Percentiles rank a stretch among this genome's conserved stretches.
phyloP scores from a whole-genome alignment of 257 asterid genomes.

The Rhazya stricta region DNA sequence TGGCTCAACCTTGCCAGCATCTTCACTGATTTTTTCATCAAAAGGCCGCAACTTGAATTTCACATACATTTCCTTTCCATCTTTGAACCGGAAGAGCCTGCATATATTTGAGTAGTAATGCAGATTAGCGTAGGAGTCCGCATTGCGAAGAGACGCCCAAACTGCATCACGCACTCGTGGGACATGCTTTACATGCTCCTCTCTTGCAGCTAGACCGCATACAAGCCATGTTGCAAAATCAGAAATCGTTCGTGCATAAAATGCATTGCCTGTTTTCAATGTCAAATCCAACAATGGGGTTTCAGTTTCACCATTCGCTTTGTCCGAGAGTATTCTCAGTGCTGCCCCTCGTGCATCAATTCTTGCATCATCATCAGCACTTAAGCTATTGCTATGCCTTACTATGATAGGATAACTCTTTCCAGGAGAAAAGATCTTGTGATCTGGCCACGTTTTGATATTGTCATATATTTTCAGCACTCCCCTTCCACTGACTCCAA shows the following conservation, averaged over 20 bases:
- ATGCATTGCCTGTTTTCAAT: constrained; percentile 71
- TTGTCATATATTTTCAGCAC: constrained; percentile 43
- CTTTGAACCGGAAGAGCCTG: constrained; percentile 63
- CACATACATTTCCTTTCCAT: constrained; percentile 78
- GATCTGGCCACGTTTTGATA: constrained; percentile 58
- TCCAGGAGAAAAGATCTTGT: constrained; percentile 48
- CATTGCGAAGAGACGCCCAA: constrained; percentile 67
- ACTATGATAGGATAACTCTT: constrained; percentile 48
- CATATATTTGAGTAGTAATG: constrained; percentile 83
- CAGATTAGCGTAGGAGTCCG: constrained; percentile 49
- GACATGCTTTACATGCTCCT: constrained; percentile 59
- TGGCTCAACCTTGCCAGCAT: constrained; percentile 71
- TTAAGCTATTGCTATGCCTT: constrained; percentile 73
- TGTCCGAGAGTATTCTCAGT: constrained; percentile 43
- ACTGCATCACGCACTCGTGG: constrained; percentile 82
- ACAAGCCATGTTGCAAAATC: constrained; percentile 85
- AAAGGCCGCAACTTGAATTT: constrained; percentile 70
- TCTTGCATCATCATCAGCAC: constrained; percentile 82
- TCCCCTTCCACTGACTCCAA: constrained; percentile 67
- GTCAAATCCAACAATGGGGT: constrained; percentile 63
- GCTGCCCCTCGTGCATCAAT: constrained; percentile 79
- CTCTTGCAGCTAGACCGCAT: constrained; percentile 74
- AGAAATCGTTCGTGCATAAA: constrained; percentile 69
- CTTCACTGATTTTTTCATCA: constrained; percentile 47
- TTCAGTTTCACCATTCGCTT: constrained; percentile 17